Base-by-base conservation (phyloP, 371 early-diverging fungal genomes). In the Mucor mucedo region DNA sequence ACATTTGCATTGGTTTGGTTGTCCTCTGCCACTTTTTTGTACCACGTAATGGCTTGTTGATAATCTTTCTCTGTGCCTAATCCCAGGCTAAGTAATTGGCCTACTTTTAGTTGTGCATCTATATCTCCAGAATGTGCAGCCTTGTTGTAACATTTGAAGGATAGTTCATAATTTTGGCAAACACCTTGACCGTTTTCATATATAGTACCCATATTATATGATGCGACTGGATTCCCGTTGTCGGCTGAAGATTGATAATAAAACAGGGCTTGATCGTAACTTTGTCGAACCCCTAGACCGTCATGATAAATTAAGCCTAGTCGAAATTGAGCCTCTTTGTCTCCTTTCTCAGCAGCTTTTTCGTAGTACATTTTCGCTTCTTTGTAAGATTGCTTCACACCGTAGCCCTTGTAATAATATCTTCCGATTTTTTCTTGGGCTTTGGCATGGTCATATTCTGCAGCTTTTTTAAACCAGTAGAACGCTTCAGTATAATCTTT, bases 131-230 rank as follows among this genome's bases (percentile, higher is more conserved):
- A 8, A 5, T 21, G 21, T 21, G 47, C 47, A 47, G 47, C n/a
- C 9, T 21, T 47, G n/a, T 21, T 47, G 21, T 47, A 47, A 47
- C 6, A 27, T n/a, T 21, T 47, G 47, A 47, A 47, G 7, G 47
- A 16, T 5, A 4, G 16, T 21, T 47, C 27, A 2, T 21, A 47
- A 27, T 47, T 47, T 47, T 47, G 47, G 4, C 8, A 27, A 4
- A 47, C 47, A 4, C 47, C 47, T 47, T 47, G 47, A 47, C 47
- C 47, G 21, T 47, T 47, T 47, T 47, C 47, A 47, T 47, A 47
- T 4, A 47, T 4, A n/a, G 21, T 21, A 5, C 47, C 47, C 5
- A 47, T 47, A 21, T 47, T 47, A 21, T 47, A 47, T 27, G 21
- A 47, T 3, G 47, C 47, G 21, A 47, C 8, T 21, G 21, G 8